phyloP scores from a whole-genome alignment of 192 early-diverging fungal genomes.

The Backusella parvicylindrica region DNA sequence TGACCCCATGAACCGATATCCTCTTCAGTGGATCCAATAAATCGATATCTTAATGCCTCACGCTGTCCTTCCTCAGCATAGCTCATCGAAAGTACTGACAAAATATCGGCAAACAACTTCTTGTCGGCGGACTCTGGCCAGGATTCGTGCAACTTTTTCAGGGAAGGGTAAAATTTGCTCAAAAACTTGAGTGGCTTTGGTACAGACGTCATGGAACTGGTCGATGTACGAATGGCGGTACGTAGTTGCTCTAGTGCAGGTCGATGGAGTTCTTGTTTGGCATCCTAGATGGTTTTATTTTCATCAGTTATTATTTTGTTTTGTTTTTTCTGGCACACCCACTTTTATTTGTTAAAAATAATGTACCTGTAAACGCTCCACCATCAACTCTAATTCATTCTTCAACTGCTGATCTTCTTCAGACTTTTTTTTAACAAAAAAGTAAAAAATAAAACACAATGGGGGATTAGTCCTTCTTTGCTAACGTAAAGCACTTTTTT shows the following conservation, averaged over 20 bases:
- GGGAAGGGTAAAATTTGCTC: constrained; percentile 74
- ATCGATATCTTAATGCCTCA: constrained; percentile 82
- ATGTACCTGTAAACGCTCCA: constrained; percentile 86
- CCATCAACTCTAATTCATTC: constrained; percentile 90
- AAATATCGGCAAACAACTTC: constrained; percentile 87
- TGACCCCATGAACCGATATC: constrained; percentile 94
- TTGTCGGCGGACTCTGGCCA: constrained; percentile 79
- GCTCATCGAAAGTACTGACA: constrained; percentile 96
- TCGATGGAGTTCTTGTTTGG: constrained; percentile 71
- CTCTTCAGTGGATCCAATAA: constrained; percentile 75
- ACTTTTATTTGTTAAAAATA: too few species aligned
- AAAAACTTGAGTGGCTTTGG: constrained; percentile 98
- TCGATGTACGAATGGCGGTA: constrained; percentile 88
- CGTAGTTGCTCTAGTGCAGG: constrained; percentile 86
- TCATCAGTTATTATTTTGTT: too few species aligned
- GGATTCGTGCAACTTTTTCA: constrained; percentile 64
- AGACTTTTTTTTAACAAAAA: constrained; percentile 51
- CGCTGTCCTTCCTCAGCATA: constrained; percentile 86
- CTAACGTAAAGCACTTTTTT: too few species aligned
- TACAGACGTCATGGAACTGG: constrained; percentile 99
- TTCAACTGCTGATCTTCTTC: constrained; percentile 97
- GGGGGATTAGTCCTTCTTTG: not conserved
- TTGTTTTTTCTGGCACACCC: too few species aligned
- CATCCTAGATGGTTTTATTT: too few species aligned
- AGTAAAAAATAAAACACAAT: not conserved